Conservation (phyloP, 805 yeast species). For the Maudiozyma serrabonitensis region DNA sequence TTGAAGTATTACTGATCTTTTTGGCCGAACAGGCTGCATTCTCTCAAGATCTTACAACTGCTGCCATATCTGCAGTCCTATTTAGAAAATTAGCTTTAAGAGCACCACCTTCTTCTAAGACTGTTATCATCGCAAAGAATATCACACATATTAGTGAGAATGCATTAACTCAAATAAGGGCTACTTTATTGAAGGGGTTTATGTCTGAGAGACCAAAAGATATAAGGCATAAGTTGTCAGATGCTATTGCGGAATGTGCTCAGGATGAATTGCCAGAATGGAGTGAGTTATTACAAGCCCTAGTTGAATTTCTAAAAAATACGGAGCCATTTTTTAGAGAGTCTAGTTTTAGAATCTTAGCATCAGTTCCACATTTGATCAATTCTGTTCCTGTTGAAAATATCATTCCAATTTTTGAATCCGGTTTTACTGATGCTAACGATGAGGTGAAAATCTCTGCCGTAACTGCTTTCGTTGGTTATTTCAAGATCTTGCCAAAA, state of each 20-base stretch:
- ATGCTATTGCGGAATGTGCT: conserved; percentile 89
- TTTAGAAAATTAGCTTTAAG: conserved; percentile 79
- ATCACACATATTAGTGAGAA: conserved; percentile 57
- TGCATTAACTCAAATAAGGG: conserved; percentile 53
- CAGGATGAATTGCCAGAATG: conserved; percentile 56
- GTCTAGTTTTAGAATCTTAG: conserved; percentile 80
- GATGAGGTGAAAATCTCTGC: conserved; percentile 88
- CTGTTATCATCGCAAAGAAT: conserved; percentile 63
- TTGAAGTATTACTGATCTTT: conserved; percentile 63
- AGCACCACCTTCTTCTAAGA: conserved; percentile 52
- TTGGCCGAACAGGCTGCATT: conserved; percentile 68
- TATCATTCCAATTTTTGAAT: conserved; percentile 58
- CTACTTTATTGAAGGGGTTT: conserved; percentile 64
- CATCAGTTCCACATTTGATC: conserved; percentile 73
- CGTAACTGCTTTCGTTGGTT: conserved; percentile 84
- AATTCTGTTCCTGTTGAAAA: conserved; percentile 47
- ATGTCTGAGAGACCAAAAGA: conserved; percentile 54
- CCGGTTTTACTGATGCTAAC: conserved; percentile 69
- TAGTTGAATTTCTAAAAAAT: conserved; percentile 53
- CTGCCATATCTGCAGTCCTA: conserved; percentile 75
- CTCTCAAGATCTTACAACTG: conserved; percentile 50
- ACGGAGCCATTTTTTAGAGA: conserved; percentile 61
- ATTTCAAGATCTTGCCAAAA: conserved; percentile 75
- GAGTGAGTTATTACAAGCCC: conserved; percentile 69
- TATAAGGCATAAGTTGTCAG: conserved; percentile 86